Conservation (phyloP, 306 rosid species). For the Glycine tomentella region DNA sequence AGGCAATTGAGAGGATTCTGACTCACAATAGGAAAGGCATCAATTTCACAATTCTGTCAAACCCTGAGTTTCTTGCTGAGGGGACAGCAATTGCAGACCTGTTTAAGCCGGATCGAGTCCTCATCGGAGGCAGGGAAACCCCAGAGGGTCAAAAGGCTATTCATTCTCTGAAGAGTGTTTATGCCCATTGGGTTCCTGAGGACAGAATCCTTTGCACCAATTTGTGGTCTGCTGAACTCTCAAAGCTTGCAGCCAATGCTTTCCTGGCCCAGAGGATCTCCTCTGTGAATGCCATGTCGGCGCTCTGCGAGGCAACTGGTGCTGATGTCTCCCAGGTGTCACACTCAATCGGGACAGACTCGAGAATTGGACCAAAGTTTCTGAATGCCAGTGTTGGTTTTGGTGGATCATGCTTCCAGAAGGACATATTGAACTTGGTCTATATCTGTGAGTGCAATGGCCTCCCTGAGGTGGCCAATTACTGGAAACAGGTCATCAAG, state of each 20-base stretch:
- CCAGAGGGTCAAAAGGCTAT: slow-evolving; percentile 85
- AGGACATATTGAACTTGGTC: slow-evolving; percentile 88
- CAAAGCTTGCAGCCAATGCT: slow-evolving; percentile 97
- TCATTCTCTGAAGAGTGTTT: slow-evolving; percentile 68
- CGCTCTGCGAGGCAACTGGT: slow-evolving; percentile 94
- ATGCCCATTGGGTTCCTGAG: slow-evolving; percentile 85
- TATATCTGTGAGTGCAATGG: slow-evolving; percentile 96
- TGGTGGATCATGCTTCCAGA: slow-evolving; percentile 96
- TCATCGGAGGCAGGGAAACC: slow-evolving; percentile 95
- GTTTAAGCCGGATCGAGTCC: slow-evolving; percentile 78
- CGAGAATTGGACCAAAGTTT: slow-evolving; percentile 89
- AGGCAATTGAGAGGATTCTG: slow-evolving; percentile 91
- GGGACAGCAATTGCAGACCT: slow-evolving; percentile 86
- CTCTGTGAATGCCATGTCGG: slow-evolving; percentile 95
- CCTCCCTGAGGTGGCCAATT: slow-evolving; percentile 89
- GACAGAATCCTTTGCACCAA: slow-evolving; percentile 83
- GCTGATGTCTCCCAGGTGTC: slow-evolving; percentile 88
- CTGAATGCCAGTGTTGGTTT: slow-evolving; percentile 92
- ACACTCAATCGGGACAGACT: slow-evolving; percentile 82
- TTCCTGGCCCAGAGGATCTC: slow-evolving; percentile 95
- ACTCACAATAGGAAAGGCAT: slow-evolving; percentile 90
- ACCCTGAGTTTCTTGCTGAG: slow-evolving; percentile 95
- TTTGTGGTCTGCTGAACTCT: slow-evolving; percentile 95
- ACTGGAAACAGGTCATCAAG: slow-evolving; percentile 95
- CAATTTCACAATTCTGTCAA: slow-evolving; percentile 86